phyloP scores from a whole-genome alignment of 768 basidiomycete genomes.

The Russula sp. region DNA sequence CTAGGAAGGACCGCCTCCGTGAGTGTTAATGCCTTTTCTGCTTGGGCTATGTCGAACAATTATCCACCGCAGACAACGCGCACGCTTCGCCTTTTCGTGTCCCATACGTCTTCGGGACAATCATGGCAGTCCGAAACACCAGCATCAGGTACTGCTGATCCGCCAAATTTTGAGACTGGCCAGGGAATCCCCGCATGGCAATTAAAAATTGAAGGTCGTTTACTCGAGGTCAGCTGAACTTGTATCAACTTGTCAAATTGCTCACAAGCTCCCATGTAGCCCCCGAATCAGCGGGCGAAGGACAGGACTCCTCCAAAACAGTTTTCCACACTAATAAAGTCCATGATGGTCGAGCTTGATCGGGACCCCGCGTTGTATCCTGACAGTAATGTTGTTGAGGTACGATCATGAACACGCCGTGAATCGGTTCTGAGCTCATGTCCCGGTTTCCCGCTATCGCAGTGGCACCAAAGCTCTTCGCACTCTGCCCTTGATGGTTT shows the following conservation, averaged over 20 bases:
- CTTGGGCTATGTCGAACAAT: neutral
- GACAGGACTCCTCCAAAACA: conserved; percentile 66
- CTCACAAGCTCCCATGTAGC: conserved; percentile 37
- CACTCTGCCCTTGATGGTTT: conserved; percentile 78
- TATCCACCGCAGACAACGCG: conserved; percentile 63
- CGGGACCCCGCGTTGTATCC: conserved; percentile 76
- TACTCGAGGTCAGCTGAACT: conserved; percentile 63
- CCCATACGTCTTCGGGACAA: conserved; percentile 84
- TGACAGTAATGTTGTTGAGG: conserved; percentile 89
- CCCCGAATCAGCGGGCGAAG: conserved; percentile 57
- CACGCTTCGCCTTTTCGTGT: conserved; percentile 80
- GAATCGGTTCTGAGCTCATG: neutral
- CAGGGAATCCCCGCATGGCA: conserved; percentile 89
- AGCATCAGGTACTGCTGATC: conserved; percentile 41
- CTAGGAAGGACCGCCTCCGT: conserved; percentile 71
- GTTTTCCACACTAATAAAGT: conserved; percentile 82
- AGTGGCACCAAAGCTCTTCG: conserved; percentile 65
- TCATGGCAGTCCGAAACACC: conserved; percentile 66
- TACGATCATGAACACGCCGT: conserved; percentile 37
- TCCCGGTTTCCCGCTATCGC: neutral
- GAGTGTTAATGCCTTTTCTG: conserved; percentile 29
- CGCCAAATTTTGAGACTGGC: conserved; percentile 71
- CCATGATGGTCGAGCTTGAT: conserved; percentile 84
- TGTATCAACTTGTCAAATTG: neutral
- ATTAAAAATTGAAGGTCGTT: conserved; percentile 80